Conservation (phyloP, 2,329 filamentous ascomycete species). For the Microascus cirrosus region DNA sequence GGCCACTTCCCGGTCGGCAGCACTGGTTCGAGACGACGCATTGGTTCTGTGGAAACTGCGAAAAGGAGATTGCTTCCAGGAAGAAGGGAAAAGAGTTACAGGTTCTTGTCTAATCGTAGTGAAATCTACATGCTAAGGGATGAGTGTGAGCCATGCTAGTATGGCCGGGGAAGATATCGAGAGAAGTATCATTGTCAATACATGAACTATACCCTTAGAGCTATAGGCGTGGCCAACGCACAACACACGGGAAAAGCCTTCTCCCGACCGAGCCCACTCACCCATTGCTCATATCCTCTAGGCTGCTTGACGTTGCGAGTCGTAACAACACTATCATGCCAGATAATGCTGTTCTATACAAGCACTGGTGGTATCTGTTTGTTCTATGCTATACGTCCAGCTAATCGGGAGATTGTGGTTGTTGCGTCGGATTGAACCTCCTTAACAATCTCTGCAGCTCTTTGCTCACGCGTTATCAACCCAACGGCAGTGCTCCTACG, state of each 20-base stretch:
- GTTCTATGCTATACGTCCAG: neutral
- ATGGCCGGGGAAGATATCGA: neutral
- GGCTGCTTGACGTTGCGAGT: too few relatives aligned
- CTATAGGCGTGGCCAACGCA: neutral
- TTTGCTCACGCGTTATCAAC: neutral
- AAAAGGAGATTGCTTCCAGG: slow-evolving; percentile 15
- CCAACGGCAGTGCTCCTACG: neutral
- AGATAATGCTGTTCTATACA: neutral
- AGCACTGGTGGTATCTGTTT: neutral
- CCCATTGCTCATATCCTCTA: too few relatives aligned
- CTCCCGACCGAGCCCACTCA: neutral
- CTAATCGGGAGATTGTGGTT: too few relatives aligned
- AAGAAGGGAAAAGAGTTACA: slow-evolving; percentile 5
- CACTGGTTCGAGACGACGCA: slow-evolving; percentile 19
- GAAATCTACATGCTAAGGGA: neutral
- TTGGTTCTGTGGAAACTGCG: slow-evolving; percentile 17
- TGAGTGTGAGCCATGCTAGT: too few relatives aligned
- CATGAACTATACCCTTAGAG: neutral
- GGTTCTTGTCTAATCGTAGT: neutral
- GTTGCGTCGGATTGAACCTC: neutral
- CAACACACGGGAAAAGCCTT: neutral
- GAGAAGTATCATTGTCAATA: neutral
- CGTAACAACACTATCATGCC: too few relatives aligned
- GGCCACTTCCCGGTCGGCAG: slow-evolving; percentile 18
- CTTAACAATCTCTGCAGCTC: neutral